Conservation (phyloP, 768 basidiomycete species). For the Phylloporus arenicola region DNA sequence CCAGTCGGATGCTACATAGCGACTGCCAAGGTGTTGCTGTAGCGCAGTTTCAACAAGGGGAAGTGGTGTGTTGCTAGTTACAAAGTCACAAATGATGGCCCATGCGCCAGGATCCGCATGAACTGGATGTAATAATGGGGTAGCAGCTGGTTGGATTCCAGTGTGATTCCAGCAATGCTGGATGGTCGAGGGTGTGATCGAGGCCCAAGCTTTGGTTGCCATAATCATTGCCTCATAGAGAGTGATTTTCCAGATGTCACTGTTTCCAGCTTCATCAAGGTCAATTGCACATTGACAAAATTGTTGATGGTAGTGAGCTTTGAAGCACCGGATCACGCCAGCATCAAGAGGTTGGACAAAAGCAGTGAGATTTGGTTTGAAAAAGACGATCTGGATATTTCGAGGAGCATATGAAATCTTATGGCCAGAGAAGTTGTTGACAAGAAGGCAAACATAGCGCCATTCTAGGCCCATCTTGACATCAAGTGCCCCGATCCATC, state of each 20-base stretch:
- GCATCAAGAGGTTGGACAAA: neutral
- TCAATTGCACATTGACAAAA: neutral
- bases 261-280: neutral
- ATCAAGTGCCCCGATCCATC: neutral
- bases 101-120: slow-evolving; percentile 7
- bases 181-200: neutral
- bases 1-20: neutral
- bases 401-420: neutral
- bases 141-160: neutral
- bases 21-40: neutral
- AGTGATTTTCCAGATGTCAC: neutral
- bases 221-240: neutral
- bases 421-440: neutral
- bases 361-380: neutral
- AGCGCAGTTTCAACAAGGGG: neutral
- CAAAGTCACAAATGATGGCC: slow-evolving; percentile 7
- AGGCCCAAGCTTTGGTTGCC: neutral
- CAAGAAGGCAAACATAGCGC: neutral
- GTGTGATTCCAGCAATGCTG: neutral
- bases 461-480: neutral
- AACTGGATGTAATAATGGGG: neutral
- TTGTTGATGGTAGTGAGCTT: neutral
- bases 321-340: neutral
- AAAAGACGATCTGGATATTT: neutral
- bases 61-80: neutral